phyloP scores from a whole-genome alignment of 306 rosid genomes.

The Citrullus amarus region DNA sequence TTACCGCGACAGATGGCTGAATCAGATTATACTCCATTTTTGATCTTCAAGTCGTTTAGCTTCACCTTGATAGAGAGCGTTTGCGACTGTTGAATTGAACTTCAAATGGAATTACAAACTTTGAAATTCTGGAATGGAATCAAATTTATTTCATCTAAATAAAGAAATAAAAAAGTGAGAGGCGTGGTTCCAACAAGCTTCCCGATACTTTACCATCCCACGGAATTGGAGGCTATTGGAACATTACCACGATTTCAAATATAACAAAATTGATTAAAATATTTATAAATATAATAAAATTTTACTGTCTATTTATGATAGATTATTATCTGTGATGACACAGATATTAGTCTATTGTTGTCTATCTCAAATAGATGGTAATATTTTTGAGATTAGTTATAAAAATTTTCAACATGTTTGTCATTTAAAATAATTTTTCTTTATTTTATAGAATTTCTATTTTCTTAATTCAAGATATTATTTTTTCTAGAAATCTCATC shows the following conservation, averaged over 20 bases:
- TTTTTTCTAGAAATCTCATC: too few relatives aligned
- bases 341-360: too few relatives aligned
- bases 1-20: slow-evolving; percentile 35
- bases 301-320: too few relatives aligned
- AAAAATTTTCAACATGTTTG: too few relatives aligned
- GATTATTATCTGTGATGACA: too few relatives aligned
- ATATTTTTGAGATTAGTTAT: too few relatives aligned
- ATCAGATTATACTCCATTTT: slow-evolving; percentile 21
- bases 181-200: not conserved
- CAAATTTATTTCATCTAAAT: not conserved
- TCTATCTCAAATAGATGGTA: too few relatives aligned
- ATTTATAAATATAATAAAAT: too few relatives aligned
- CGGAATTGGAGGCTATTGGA: not conserved
- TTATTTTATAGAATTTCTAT: too few relatives aligned
- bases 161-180: not conserved
- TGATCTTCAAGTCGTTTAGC: not conserved
- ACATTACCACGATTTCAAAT: not conserved
- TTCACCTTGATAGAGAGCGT: not conserved
- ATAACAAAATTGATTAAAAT: too few relatives aligned
- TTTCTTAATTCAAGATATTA: too few relatives aligned
- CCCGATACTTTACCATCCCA: not conserved
- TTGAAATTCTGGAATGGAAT: not conserved
- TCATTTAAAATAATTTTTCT: too few relatives aligned
- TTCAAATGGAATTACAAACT: not conserved
- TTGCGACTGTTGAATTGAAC: not conserved